Conservation (phyloP, 768 basidiomycete genomes). For the Mycena vulgaris region DNA sequence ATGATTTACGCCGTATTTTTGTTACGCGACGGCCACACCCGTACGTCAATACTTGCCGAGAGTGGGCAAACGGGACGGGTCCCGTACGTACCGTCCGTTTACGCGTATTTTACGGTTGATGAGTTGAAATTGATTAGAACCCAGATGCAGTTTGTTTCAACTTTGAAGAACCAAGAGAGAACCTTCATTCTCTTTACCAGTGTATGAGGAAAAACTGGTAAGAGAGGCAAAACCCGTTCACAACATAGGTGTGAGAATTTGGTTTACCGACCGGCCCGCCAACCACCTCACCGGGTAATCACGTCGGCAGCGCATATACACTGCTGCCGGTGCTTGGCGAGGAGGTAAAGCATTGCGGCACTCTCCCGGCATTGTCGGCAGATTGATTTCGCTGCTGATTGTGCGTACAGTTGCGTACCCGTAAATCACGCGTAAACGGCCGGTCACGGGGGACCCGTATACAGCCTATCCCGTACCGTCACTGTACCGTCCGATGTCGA, state of each 20-base stretch:
- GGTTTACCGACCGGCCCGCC: conserved; percentile 1
- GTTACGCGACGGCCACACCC: background rate
- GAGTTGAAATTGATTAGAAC: too few species aligned
- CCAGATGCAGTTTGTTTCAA: background rate
- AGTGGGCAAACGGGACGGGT: background rate
- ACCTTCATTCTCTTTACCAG: background rate
- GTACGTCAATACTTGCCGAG: background rate
- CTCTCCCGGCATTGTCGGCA: background rate
- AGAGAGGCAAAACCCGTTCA: background rate
- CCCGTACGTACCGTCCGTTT: too few species aligned
- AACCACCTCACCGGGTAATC: background rate
- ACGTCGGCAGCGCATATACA: background rate
- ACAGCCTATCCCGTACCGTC: too few species aligned
- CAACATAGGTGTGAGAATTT: conserved; percentile 1
- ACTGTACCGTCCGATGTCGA: too few species aligned
- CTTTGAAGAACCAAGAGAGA: background rate
- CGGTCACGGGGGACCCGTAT: too few species aligned
- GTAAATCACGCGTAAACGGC: background rate
- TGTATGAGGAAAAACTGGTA: background rate
- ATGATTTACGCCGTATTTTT: background rate
- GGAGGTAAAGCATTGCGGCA: background rate
- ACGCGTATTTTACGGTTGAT: background rate
- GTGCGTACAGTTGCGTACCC: conserved; percentile 2
- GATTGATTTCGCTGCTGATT: too few species aligned
- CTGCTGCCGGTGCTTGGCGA: background rate